phyloP scores from a whole-genome alignment of 2,329 filamentous ascomycete species.

The Penicillium sp. region DNA sequence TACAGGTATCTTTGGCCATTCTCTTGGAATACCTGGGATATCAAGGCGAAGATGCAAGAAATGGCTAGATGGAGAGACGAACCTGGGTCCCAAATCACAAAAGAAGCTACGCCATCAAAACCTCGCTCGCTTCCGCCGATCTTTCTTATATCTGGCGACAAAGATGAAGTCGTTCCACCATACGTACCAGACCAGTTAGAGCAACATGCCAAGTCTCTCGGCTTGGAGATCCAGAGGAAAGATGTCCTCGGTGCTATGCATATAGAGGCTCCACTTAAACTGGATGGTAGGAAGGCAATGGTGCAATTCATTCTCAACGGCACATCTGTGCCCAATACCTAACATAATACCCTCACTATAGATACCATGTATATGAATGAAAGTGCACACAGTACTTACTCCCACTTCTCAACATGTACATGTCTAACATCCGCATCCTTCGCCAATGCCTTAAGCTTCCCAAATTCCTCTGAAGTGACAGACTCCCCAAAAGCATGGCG shows the following conservation, averaged over 20 bases:
- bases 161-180: conserved; percentile 45
- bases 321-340: not conserved
- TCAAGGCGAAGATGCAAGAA: conserved; percentile 37
- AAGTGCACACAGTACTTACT: not conserved
- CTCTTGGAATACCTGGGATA: conserved; percentile 60
- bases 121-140: conserved; percentile 26
- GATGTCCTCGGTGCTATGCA: conserved; percentile 50
- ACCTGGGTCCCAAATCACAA: not conserved
- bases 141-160: conserved; percentile 41
- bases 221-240: conserved; percentile 37
- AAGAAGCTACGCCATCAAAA: not conserved
- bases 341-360: not conserved
- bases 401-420: conserved; percentile 16
- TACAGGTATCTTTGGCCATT: conserved; percentile 74
- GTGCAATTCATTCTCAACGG: conserved; percentile 23
- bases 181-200: conserved; percentile 37
- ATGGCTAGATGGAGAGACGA: conserved; percentile 33
- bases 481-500: conserved; percentile 35
- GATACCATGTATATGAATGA: not conserved
- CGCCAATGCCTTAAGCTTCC: conserved; percentile 21
- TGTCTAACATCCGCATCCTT: conserved; percentile 31
- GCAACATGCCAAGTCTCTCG: conserved; percentile 32
- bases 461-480: conserved; percentile 31
- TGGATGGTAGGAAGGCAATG: conserved; percentile 43
- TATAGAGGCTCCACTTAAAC: conserved; percentile 47